Base-by-base conservation (phyloP, 352 stramenopile genomes). In the Globisporangium irregulare region DNA sequence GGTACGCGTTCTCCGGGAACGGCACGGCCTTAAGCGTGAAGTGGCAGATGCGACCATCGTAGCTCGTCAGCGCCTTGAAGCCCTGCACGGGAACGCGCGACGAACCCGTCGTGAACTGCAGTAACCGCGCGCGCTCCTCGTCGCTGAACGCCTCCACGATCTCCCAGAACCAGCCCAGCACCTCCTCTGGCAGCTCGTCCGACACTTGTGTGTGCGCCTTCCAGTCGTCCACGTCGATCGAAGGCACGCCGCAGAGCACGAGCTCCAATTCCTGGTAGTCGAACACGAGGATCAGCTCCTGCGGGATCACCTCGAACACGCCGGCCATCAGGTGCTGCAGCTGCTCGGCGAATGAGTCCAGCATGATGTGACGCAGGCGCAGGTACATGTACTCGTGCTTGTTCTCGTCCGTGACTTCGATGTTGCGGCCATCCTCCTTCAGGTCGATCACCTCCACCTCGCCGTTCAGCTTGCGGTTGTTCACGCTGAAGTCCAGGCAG, bases 231-330 rank as follows among this genome's bases (percentile, higher is more conserved):
- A 93, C 76, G 58, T 95, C 87, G 66, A 95, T 93, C 18, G 81
- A 91, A 34, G 86, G 86, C 27, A 92, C 81, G 25, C 85, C 88
- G 43, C 82, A 96, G 36, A 96, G 69, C 67, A 96, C 82, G 46
- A 93, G 76, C 60, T 94, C 85, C 24, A 96, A 70, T 50, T 96
- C 88, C 59, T 94, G 81, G 71, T 92, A 91, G 66, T 93, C 84
- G 57, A 96, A 96, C 24, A 92, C 81, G 14, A 93, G 68, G 54
- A 96, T 91, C 6, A 96, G 71, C 57, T 93, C 83, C 59, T 94
- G 85, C 5, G 88, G 88, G n/a, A 99, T 97, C 18, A 99, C 90
- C 91, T 99, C 87, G 94, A 99, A 98, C 68, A 99, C 98, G 22
- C 98, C 89, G 38, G 82, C 82, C 79, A 96, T 92, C 34, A 96